These are phyloP conservation scores for Hymenoscyphus occultus DNA, from an alignment of 2,329 filamentous ascomycete species.

Conservation along the genomic window DNA sequence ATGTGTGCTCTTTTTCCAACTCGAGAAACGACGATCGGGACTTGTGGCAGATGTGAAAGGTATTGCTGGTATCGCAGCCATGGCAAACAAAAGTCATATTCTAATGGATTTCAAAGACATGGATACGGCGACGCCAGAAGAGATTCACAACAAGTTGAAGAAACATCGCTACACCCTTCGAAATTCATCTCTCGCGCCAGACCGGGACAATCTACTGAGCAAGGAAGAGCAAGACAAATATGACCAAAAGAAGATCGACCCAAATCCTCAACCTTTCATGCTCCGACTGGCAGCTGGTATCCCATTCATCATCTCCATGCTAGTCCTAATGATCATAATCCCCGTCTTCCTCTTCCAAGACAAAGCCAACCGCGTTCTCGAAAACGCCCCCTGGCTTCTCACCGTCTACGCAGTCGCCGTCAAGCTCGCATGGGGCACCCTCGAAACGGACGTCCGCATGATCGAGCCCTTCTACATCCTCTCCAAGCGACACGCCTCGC, in stretches of 20 bases:
- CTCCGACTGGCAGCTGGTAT: slow-evolving; percentile 58
- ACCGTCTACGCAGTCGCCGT: slow-evolving; percentile 64
- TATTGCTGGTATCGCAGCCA: slow-evolving; percentile 70
- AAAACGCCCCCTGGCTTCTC: slow-evolving; percentile 62
- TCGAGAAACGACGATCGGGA: slow-evolving; percentile 62
- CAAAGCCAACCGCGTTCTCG: slow-evolving; percentile 50
- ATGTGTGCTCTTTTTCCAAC: slow-evolving; percentile 55
- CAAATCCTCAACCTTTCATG: slow-evolving; percentile 68
- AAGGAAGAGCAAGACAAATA: slow-evolving; percentile 46
- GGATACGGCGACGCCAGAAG: slow-evolving; percentile 62
- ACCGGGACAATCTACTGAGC: slow-evolving; percentile 48
- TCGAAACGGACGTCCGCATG: slow-evolving; percentile 69
- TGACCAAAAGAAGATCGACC: slow-evolving; percentile 44
- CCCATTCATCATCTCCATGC: slow-evolving; percentile 57
- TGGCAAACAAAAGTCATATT: slow-evolving; percentile 72
- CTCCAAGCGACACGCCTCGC: slow-evolving; percentile 60
- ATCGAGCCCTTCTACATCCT: slow-evolving; percentile 74
- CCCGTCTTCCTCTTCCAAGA: slow-evolving; percentile 60
- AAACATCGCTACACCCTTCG: slow-evolving; percentile 65
- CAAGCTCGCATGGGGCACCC: slow-evolving; percentile 65
- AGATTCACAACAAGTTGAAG: slow-evolving; percentile 67
- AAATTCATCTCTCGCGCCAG: slow-evolving; percentile 68
- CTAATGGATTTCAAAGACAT: slow-evolving; percentile 71
- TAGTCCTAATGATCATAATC: slow-evolving; percentile 55
- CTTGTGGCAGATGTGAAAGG: slow-evolving; percentile 67